These are phyloP conservation scores for Emydomyces testavorans DNA, from an alignment of 2,329 filamentous ascomycete species.

Conservation along the genomic window DNA sequence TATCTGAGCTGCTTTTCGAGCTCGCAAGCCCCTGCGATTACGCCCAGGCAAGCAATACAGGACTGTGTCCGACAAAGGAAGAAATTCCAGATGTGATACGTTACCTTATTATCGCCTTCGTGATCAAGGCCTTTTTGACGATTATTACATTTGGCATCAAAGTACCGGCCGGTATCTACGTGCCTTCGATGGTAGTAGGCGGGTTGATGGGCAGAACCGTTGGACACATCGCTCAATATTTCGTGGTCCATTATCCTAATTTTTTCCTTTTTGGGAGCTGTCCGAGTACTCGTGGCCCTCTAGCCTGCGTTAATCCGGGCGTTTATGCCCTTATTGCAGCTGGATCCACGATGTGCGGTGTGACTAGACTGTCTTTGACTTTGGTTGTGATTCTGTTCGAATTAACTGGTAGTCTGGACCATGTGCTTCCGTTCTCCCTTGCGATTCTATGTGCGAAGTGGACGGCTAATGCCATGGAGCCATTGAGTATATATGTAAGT, in stretches of 20 bases:
- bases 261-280: constrained; percentile 66
- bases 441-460: constrained; percentile 93
- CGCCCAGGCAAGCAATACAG: constrained; percentile 54
- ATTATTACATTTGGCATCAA: constrained; percentile 92
- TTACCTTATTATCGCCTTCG: constrained; percentile 63
- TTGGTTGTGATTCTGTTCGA: constrained; percentile 93
- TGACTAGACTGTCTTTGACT: constrained; percentile 85
- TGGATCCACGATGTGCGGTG: constrained; percentile 94
- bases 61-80: constrained; percentile 63
- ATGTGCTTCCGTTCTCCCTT: constrained; percentile 87
- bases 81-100: constrained; percentile 68
- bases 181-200: constrained; percentile 96
- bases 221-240: constrained; percentile 72
- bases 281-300: constrained; percentile 52
- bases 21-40: constrained; percentile 73
- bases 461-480: constrained; percentile 92
- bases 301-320: constrained; percentile 86
- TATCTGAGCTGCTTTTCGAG: constrained; percentile 82
- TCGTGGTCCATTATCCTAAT: constrained; percentile 61
- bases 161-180: constrained; percentile 91
- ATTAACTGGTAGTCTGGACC: constrained; percentile 84
- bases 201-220: constrained; percentile 81
- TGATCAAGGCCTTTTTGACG: constrained; percentile 82
- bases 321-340: constrained; percentile 92
- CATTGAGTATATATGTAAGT: constrained; percentile 77